Percentiles rank a stretch among this genome's conserved stretches.
phyloP scores from a whole-genome alignment of 148 eudicot genomes.

The Vaccinium myrtillus region DNA sequence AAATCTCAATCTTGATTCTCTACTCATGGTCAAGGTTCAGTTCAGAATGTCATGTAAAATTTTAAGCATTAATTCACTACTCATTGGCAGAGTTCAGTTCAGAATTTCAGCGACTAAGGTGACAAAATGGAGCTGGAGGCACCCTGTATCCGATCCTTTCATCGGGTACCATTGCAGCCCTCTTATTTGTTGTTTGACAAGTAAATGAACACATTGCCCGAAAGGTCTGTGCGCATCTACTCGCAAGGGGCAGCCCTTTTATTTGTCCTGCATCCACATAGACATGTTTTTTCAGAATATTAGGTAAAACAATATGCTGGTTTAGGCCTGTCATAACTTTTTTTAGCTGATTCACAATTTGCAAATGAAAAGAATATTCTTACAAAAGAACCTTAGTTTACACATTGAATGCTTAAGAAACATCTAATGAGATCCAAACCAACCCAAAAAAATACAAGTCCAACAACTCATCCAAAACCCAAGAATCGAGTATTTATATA shows the following conservation, averaged over 20 bases:
- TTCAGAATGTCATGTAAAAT: too few species aligned
- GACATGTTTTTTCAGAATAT: background rate
- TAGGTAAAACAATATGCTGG: background rate
- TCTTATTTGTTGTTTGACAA: background rate
- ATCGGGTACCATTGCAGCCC: background rate
- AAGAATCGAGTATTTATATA: background rate
- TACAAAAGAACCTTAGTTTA: background rate
- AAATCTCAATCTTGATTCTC: too few species aligned
- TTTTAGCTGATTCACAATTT: background rate
- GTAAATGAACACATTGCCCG: too few species aligned
- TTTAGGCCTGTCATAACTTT: background rate
- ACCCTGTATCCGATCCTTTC: background rate
- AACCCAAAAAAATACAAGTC: too few species aligned
- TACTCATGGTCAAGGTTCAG: too few species aligned
- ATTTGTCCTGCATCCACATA: background rate
- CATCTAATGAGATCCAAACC: background rate
- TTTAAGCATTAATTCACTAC: too few species aligned
- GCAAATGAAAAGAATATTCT: background rate
- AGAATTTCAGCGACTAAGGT: too few species aligned
- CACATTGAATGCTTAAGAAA: background rate
- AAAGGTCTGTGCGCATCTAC: too few species aligned
- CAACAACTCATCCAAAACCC: too few species aligned
- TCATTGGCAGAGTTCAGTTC: too few species aligned
- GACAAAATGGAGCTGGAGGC: too few species aligned
- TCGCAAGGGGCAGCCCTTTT: slow-evolving; percentile 1